Evolutionary conservation across 768 basidiomycete genomes (phyloP), one percentile per base, ranked within the genome.

Genomic region (Lactarius tabidus): DNA sequence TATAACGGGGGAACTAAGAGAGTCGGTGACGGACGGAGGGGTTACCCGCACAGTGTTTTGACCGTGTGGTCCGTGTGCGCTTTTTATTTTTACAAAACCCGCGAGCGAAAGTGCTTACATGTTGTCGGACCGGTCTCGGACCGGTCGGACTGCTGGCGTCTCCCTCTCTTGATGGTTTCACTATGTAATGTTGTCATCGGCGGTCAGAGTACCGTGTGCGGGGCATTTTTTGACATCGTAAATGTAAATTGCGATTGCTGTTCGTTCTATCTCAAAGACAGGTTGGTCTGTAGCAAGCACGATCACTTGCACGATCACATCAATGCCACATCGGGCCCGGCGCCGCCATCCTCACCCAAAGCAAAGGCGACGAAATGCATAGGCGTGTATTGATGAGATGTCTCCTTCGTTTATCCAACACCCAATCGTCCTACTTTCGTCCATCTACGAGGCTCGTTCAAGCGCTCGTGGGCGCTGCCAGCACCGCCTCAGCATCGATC

Each of bases 401-500:
- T 26, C 48, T 51, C 12, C 15, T 23, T 15, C 45, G 12, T 23
- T 15, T 26, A 15, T 51, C 4, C 12, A 15, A 48, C 6, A 23
- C 14, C 23, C 48, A 23, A 26, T 26, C 26, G 12, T 12, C 23
- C 48, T 26, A n/a, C 10, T 51, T 14, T 51, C 48, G 5, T 23
- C 45, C 23, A 23, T 48, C 45, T 6, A 12, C 5, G 26, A 51
- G 23, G 48, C 12, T 51, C 26, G 48, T 26, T 51, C 48, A 51
- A 51, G n/a, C 48, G 26, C 48, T 26, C 26, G 48, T 14, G 26
- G 23, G 82, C 70, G 79, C 79, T 71, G 83, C 79, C 64, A 92
- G 71, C 23, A 79, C 74, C 66, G 81, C 81, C 73, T 89, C 81
- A 39, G 91, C 91, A 52, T 75, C 71, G 48, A 73, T 57, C 10